phyloP scores from a whole-genome alignment of 352 stramenopile species.

The Plasmopara muralis region DNA sequence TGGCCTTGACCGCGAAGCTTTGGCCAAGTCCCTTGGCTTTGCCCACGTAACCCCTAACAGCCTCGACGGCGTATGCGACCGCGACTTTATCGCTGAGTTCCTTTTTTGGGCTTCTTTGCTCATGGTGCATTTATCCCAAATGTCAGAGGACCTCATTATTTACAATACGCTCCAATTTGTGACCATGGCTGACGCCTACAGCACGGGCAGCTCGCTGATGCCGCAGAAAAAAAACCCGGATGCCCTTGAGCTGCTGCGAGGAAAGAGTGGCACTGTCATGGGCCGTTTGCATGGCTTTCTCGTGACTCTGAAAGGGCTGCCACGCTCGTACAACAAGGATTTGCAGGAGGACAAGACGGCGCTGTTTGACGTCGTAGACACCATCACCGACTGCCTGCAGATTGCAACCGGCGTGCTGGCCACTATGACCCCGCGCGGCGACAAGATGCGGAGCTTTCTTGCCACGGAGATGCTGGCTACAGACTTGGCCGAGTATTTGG shows the following conservation, averaged over 20 bases:
- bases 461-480: constrained; percentile 99
- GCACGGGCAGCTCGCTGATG: constrained; percentile 97
- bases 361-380: constrained; percentile 96
- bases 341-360: constrained; percentile 99
- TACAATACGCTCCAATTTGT: constrained; percentile 94
- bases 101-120: constrained; percentile 96
- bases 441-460: constrained; percentile 93
- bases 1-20: constrained; percentile 91
- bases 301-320: constrained; percentile 94
- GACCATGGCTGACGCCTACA: constrained; percentile 96
- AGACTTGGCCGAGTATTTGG: constrained; percentile 98
- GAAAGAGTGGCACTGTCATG: constrained; percentile 94
- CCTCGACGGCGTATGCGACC: constrained; percentile 96
- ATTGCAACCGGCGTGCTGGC: constrained; percentile 95
- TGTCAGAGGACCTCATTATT: constrained; percentile 99
- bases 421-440: constrained; percentile 93
- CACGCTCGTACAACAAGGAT: constrained; percentile 99
- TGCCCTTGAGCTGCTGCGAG: constrained; percentile 95
- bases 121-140: constrained; percentile 95
- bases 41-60: constrained; percentile 92
- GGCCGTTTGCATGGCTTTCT: constrained; percentile 94
- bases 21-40: constrained; percentile 94
- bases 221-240: constrained; percentile 99
- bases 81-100: constrained; percentile 99
- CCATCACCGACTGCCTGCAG: constrained; percentile 94